Evolutionary conservation across 345 rosid species (phyloP).

Genomic region (Laguncularia racemosa): DNA sequence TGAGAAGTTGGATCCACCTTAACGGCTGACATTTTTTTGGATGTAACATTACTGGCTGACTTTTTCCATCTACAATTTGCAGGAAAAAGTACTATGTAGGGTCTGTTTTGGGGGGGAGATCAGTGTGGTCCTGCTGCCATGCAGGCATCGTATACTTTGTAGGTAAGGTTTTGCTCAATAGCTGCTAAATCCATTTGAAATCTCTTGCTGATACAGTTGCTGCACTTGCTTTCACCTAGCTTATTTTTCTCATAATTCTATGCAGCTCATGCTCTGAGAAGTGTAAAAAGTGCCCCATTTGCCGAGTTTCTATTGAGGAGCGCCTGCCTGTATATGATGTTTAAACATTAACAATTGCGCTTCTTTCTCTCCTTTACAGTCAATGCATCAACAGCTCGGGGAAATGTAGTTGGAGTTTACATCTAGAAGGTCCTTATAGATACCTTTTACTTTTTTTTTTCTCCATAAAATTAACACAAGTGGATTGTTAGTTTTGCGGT

Average conservation of each 20-base stretch:
- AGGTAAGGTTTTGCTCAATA: conserved; percentile 33
- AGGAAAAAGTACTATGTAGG: conserved; percentile 95
- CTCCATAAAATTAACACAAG: too few species aligned
- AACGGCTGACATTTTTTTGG: not conserved
- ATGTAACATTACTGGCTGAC: too few species aligned
- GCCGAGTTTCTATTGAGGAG: conserved; percentile 69
- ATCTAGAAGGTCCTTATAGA: too few species aligned
- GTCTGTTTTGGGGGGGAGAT: conserved; percentile 92
- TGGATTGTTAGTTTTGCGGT: too few species aligned
- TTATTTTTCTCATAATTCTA: conserved; percentile 4
- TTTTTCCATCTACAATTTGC: conserved; percentile 11
- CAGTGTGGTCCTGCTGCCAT: conserved; percentile 83
- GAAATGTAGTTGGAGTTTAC: not conserved
- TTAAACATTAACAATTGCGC: conserved; percentile 24
- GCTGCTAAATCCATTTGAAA: not conserved
- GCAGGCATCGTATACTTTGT: conserved; percentile 92
- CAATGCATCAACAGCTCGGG: conserved; percentile 5
- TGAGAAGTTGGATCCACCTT: too few species aligned
- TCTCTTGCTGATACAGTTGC: not conserved
- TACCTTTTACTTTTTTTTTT: too few species aligned
- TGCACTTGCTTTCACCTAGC: conserved; percentile 1
- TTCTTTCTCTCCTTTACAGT: not conserved
- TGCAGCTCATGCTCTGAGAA: conserved; percentile 85
- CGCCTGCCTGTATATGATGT: conserved; percentile 86
- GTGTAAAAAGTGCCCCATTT: conserved; percentile 91